A percentile compares a stretch with the other conserved stretches of the same genome.
Conservation (phyloP, 2,329 filamentous ascomycete species). For the Phaeosphaeriaceae sp. region DNA sequence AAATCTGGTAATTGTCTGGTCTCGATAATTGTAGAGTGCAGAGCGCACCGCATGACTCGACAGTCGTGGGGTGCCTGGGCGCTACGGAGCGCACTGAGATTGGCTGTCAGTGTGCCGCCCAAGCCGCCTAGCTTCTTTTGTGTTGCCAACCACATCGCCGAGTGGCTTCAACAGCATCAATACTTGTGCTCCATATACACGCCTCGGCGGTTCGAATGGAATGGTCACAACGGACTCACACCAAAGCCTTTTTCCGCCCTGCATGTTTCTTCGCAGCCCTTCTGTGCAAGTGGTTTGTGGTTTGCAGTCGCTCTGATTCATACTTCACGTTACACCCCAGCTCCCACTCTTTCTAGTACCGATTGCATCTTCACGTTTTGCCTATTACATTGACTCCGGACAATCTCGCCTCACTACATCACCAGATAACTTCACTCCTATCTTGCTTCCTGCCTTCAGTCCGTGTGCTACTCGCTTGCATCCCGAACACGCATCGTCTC, state of each 20-base stretch:
- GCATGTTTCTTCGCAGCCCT: slow-evolving; percentile 27
- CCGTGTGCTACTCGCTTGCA: slow-evolving; percentile 5
- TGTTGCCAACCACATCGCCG: slow-evolving; percentile 43
- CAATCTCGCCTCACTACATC: slow-evolving; percentile 4
- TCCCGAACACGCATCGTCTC: slow-evolving; percentile 46
- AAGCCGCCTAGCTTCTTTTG: slow-evolving; percentile 23
- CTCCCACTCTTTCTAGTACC: slow-evolving; percentile 6
- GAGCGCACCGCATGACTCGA: slow-evolving; percentile 25
- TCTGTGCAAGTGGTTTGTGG: slow-evolving; percentile 27
- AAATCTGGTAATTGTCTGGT: slow-evolving; percentile 21
- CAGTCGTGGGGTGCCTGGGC: slow-evolving; percentile 32
- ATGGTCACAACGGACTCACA: slow-evolving; percentile 27
- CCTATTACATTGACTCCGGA: slow-evolving; percentile 19
- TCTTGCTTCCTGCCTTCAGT: slow-evolving; percentile 7
- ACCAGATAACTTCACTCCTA: neutral
- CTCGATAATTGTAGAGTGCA: slow-evolving; percentile 27
- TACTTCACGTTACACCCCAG: slow-evolving; percentile 22
- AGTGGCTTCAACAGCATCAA: slow-evolving; percentile 30
- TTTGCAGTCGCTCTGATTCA: slow-evolving; percentile 20
- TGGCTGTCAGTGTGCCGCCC: slow-evolving; percentile 28
- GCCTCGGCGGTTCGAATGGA: slow-evolving; percentile 39
- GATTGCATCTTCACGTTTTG: slow-evolving; percentile 22
- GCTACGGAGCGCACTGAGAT: slow-evolving; percentile 33
- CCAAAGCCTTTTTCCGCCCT: slow-evolving; percentile 22
- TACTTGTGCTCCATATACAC: slow-evolving; percentile 26